Evolutionary conservation across 768 basidiomycete species (phyloP).

Genomic region (Rhodotorula sphaerocarpa): DNA sequence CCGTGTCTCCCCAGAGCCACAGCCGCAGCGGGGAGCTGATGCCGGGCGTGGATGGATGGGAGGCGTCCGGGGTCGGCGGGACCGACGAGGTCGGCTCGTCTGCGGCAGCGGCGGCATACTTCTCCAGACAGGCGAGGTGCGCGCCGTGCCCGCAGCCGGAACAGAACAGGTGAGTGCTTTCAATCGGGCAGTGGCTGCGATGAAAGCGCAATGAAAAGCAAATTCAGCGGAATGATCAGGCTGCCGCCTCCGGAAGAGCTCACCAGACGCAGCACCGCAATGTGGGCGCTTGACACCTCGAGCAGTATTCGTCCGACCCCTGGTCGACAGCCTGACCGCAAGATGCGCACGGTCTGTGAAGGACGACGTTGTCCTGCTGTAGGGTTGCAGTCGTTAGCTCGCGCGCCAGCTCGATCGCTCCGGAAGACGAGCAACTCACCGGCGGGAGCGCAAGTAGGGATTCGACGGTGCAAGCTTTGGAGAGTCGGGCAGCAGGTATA

Average conservation of each 20-base stretch:
- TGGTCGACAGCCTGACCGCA: conserved; percentile 30
- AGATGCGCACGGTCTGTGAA: conserved; percentile 27
- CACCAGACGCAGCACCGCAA: conserved; percentile 31
- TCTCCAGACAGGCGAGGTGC: conserved; percentile 17
- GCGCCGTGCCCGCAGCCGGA: conserved; percentile 28
- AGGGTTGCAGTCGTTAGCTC: background rate
- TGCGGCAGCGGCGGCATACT: conserved; percentile 5
- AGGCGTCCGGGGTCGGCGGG: conserved; percentile 21
- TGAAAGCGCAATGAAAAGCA: background rate
- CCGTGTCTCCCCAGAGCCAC: conserved; percentile 24
- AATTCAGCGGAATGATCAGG: no score
- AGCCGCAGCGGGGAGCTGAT: conserved; percentile 14
- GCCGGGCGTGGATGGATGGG: conserved; percentile 29
- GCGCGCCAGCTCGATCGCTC: background rate
- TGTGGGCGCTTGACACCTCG: conserved; percentile 1
- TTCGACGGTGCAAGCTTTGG: conserved; percentile 23
- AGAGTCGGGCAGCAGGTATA: conserved; percentile 15
- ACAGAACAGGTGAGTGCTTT: conserved; percentile 25
- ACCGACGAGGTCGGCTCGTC: conserved; percentile 4
- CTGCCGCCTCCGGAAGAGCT: background rate
- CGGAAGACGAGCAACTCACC: background rate
- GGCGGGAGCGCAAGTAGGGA: conserved; percentile 10
- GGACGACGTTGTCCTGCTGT: conserved; percentile 26
- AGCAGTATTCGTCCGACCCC: conserved; percentile 18
- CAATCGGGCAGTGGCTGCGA: conserved; percentile 20